phyloP scores from a whole-genome alignment of 2,329 filamentous ascomycete species.

The Macrophomina phaseolina region DNA sequence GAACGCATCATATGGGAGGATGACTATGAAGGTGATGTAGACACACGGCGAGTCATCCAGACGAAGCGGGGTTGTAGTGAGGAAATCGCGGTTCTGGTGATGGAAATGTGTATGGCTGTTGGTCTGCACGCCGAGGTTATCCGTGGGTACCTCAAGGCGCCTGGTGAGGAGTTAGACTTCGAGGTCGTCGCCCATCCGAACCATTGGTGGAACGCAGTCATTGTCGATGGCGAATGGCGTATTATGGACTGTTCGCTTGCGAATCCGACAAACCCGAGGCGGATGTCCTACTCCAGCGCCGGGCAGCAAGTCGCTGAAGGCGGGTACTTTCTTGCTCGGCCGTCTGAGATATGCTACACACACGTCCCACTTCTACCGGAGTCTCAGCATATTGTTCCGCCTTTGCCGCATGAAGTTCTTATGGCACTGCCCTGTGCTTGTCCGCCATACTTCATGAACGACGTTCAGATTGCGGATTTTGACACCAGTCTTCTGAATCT shows the following conservation, averaged over 20 bases:
- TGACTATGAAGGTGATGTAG: slow-evolving; percentile 83
- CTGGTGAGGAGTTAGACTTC: slow-evolving; percentile 76
- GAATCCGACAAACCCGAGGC: slow-evolving; percentile 84
- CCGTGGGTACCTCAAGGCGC: slow-evolving; percentile 86
- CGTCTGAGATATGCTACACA: slow-evolving; percentile 91
- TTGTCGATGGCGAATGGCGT: slow-evolving; percentile 94
- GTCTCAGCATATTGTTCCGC: slow-evolving; percentile 92
- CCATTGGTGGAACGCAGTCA: slow-evolving; percentile 96
- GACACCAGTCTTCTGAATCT: slow-evolving; percentile 86
- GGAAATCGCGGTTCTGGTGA: slow-evolving; percentile 86
- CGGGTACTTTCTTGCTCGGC: slow-evolving; percentile 93
- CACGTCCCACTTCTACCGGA: slow-evolving; percentile 86
- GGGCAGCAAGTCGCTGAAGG: slow-evolving; percentile 74
- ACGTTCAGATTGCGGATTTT: slow-evolving; percentile 81
- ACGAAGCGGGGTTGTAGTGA: slow-evolving; percentile 83
- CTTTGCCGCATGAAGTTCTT: slow-evolving; percentile 82
- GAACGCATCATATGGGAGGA: slow-evolving; percentile 97
- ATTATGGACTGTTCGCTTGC: slow-evolving; percentile 94
- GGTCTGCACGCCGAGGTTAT: slow-evolving; percentile 88
- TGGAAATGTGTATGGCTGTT: slow-evolving; percentile 92
- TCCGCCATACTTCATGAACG: slow-evolving; percentile 85
- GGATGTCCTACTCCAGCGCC: slow-evolving; percentile 76
- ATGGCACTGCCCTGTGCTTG: slow-evolving; percentile 85
- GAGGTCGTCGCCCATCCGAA: slow-evolving; percentile 86
- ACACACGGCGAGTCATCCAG: slow-evolving; percentile 83